Evolutionary conservation across 805 yeast species (phyloP), one percentile per base, ranked within the genome.

Genomic region (Kazachstania martiniae): DNA sequence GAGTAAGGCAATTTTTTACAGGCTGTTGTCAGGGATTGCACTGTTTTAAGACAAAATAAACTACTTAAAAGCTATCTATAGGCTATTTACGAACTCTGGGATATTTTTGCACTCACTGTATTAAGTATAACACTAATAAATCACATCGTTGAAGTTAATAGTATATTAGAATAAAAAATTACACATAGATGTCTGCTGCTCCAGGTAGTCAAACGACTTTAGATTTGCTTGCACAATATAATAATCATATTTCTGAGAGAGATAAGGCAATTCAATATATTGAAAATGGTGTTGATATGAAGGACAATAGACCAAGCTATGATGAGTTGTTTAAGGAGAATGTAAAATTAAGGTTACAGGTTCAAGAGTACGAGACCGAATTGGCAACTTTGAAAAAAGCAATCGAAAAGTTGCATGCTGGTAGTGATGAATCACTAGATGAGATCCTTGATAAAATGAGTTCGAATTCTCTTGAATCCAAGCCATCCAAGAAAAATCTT

Each of bases 301-400:
- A 39, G 13, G 39, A 41, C 23, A 34, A 40, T 9, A 37, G 34
- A 17, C 47, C 44, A 5, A 29, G 50, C 4, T 51, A 55, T 38
- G 59, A 55, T 32, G 53, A 47, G 12, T 36, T 53, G 8, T 42
- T 47, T 27, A 50, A 49, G 29, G 61, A 55, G 29, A 55, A 55
- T 29, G 45, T 46, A 4, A 44, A 43, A 36, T 35, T 55, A 16
- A 46, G 43, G 31, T 29, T 49, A 16, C 48, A 49, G 33, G 29
- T 49, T 7, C 33, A 46, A 25, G 53, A 51, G 27, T 38, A 48
- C 18, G 50, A 46, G 18, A 37, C 41, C 4, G 58, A 53, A 32
- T 35, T 53, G 8, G 35, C 39, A 9, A 38, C 43, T 18, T 30
- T 53, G 18, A 35, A 41, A 13, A 35, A 39, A 29, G 29, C 27